Evolutionary conservation across 768 basidiomycete species (phyloP).

Genomic region (Termitomyces sp.): DNA sequence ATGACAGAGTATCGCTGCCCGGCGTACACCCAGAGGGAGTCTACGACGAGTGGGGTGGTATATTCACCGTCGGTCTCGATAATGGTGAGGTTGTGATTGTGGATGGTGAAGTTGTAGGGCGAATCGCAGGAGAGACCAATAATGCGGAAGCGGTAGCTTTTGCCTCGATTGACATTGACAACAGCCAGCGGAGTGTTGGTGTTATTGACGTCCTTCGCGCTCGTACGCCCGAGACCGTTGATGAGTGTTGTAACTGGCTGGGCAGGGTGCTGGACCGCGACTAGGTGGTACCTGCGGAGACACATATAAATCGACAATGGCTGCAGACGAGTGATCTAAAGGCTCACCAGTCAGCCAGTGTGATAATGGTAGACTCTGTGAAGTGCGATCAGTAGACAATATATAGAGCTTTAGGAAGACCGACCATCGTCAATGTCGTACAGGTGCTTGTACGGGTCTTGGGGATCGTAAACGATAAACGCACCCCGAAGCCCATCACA

Average conservation of each 20-base stretch:
- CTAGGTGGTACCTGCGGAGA: background rate
- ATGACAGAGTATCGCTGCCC: slow-evolving; percentile 31
- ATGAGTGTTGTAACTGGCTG: slow-evolving; percentile 20
- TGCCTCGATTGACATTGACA: slow-evolving; percentile 27
- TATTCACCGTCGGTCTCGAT: slow-evolving; percentile 50
- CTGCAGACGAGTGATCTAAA: background rate
- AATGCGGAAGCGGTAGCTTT: slow-evolving; percentile 35
- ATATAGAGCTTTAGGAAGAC: background rate
- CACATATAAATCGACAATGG: background rate
- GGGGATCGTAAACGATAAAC: slow-evolving; percentile 33
- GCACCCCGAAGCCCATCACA: slow-evolving; percentile 22
- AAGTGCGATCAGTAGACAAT: background rate
- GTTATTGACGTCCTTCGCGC: slow-evolving; percentile 12
- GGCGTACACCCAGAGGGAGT: slow-evolving; percentile 23
- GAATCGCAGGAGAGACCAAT: slow-evolving; percentile 29
- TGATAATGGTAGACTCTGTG: slow-evolving; percentile 9
- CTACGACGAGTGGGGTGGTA: slow-evolving; percentile 36
- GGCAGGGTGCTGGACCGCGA: background rate
- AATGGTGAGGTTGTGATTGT: slow-evolving; percentile 40
- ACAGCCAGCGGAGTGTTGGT: slow-evolving; percentile 24
- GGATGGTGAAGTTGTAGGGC: slow-evolving; percentile 39
- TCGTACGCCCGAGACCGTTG: slow-evolving; percentile 37
- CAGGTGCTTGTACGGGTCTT: slow-evolving; percentile 24
- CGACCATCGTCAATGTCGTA: slow-evolving; percentile 24
- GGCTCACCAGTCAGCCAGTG: slow-evolving; percentile 7